These are phyloP conservation scores for Phytophthora hybrid DNA, from an alignment of 352 stramenopile genomes.

Conservation along the genomic window DNA sequence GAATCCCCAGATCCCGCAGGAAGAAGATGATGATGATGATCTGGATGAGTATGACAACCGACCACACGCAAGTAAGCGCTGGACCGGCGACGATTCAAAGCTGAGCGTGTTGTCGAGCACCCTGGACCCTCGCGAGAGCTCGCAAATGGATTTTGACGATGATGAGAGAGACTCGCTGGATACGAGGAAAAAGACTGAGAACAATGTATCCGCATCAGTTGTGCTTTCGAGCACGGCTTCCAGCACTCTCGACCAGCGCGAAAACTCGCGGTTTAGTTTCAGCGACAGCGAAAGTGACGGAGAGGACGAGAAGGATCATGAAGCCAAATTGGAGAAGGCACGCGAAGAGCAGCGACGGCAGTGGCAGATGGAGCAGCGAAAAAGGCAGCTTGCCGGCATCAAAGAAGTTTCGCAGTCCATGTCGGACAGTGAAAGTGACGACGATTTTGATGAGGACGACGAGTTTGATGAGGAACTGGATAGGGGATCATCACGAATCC, in stretches of 20 bases:
- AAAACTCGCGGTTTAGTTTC: constrained; percentile 33
- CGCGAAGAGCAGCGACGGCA: constrained; percentile 41
- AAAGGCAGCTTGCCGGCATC: constrained; percentile 43
- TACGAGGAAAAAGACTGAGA: constrained; percentile 27
- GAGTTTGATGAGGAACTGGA: constrained; percentile 46
- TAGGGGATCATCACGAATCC: constrained; percentile 48
- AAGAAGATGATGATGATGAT: constrained; percentile 30
- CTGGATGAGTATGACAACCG: constrained; percentile 33
- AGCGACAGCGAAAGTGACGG: constrained; percentile 42
- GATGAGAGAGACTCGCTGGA: constrained; percentile 17
- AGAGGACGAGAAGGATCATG: constrained; percentile 25
- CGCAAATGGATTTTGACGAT: constrained; percentile 46
- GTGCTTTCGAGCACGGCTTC: constrained; percentile 31
- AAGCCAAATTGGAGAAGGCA: constrained; percentile 37
- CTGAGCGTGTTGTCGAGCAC: constrained; percentile 41
- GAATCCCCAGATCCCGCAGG: constrained; percentile 1
- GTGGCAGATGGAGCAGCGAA: constrained; percentile 48
- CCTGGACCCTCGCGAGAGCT: constrained; percentile 47
- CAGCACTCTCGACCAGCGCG: constrained; percentile 38
- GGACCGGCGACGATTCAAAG: constrained; percentile 39
- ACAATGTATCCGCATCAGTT: constrained; percentile 26
- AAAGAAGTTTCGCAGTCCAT: constrained; percentile 35
- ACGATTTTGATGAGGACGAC: constrained; percentile 42
- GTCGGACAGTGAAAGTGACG: constrained; percentile 44
- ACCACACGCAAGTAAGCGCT: constrained; percentile 14